Base-by-base conservation (phyloP, 305 asterid species). In the Solanum aculeatissimum region DNA sequence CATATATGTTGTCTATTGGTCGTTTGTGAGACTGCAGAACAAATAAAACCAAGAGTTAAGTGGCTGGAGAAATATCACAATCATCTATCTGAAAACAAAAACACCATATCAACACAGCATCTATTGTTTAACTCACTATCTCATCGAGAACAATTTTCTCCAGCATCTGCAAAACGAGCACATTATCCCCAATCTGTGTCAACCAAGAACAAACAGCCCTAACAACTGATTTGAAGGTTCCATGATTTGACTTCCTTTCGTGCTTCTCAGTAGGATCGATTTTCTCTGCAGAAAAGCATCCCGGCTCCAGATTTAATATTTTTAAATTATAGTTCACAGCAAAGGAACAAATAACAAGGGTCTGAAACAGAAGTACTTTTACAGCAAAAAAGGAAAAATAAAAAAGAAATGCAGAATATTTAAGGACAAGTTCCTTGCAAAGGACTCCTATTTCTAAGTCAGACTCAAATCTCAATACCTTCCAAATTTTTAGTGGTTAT, bases 1-100 rank as follows among this genome's bases (percentile, higher is more conserved):
- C 97, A 83, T 97, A 93, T 85, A 88, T 89, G 86, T 92, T 97
- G 85, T 93, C 97, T 88, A 91, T 86, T 1, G 98, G 92, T 85
- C 84, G 89, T 84, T 87, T 85, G 51, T 89, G 91, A 85, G 92
- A 87, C 98, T 97, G 92, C 82, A 53, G 89, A 85, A 71, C 82
- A 89, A 38, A 79, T 80, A 72, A 77, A 78, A 38, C 32, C 47
- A 77, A 29, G 65, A 77, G 29, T 53, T 18, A 15, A 77, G 65
- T 77, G 65, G 29, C 29, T 77, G 47, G 65, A 29, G 65, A 63
- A 35, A 54, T 45, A 65, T 70, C 43, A 71, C 85, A 77, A 85
- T 54, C 79, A 80, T 47, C 16, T 60, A 49, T 55, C 32, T 55
- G 35, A 21, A 80, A n/a, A n/a, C 27, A 38, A 40, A 71, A 62